Evolutionary conservation across 345 rosid genomes (phyloP), one percentile per base, ranked within the genome.

Genomic region (Turritis glabra): DNA sequence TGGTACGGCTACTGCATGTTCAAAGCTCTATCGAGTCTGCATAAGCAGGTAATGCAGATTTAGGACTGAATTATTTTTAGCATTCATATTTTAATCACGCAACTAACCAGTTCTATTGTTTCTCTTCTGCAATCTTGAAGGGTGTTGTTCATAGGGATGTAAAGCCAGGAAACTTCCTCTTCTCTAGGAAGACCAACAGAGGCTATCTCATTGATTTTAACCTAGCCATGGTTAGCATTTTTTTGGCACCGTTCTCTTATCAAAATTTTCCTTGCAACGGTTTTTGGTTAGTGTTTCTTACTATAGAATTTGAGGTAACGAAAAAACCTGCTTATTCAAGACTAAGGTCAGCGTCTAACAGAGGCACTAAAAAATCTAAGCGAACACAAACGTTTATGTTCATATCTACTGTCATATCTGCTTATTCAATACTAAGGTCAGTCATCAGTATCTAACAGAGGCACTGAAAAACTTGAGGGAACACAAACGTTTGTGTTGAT

Each of bases 131-230:
- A 32, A 54, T 23, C 62, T 33, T 65, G 52, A 82, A 95, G 99
- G 96, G 94, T 61, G 66, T 87, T 79, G 94, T 89, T 81, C 99
- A 95, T 26, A 90, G 96, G 77, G 99, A 95, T 85, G 94, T 95
- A 41, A 95, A 95, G 68, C 99, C 99, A 60, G 99, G 97, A 58
- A 92, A 95, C 82, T 95, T 95, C 80, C 97, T 95, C 38, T 95
- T 90, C 83, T 88, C 92, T 71, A 78, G 88, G 57, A 87, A 88
- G 79, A 79, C 86, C 61, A 86, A 51, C 71, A 92, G 82, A 80
- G 99, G 99, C 62, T 89, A 81, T 81, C 92, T 95, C 65, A 92
- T 95, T 33, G 99, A 95, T 76, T 95, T 95, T 83, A 95, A 95
- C 80, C 98, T 92, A 44, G 96, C 99, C 52, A 73, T 78, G 97